Evolutionary conservation across 2,329 filamentous ascomycete species (phyloP), one percentile per base, ranked within the genome.

Genomic region (Colletotrichum musicola): DNA sequence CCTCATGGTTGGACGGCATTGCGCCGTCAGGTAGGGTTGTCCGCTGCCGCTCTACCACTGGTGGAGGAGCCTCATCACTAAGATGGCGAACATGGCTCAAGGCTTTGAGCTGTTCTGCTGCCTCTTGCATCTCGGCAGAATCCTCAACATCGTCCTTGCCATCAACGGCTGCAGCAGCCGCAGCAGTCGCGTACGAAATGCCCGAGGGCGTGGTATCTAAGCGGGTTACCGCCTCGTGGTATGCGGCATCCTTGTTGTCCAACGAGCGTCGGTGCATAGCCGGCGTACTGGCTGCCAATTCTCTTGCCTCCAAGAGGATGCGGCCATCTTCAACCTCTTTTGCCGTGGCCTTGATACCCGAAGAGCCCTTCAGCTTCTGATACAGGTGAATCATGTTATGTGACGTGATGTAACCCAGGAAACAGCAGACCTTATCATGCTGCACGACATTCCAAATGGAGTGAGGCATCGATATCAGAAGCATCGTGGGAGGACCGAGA

Each of bases 101-200:
- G 1, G 89, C 89, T 73, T 91, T 90, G 6, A 91, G 81, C 75
- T 91, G 89, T 74, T 91, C 89, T 4, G 89, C 89, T 20, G 89
- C 89, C 76, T 90, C 88, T 72, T 91, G 88, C 88, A 91, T 90
- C 78, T 91, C 89, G 9, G 86, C 88, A n/a, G 89, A 89, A 64
- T 90, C 89, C 73, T 90, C 88, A 4, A 83, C 85, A 40, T 87
- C 83, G 30, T 85, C 78, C 65, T 85, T 84, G 38, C 78, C 76
- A 2, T 79, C 77, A 14, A 77, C 72, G 51, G 70, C 71, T 2
- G 77, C 47, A 27, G 58, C 65, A 18, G 51, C 63, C 14, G 63
- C 69, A 6, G 64, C 57, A 47, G 64, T 71, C 42, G 68, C 62
- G 46, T 66, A 67, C 18, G 70, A 51, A 22, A 62, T 42, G n/a